These are phyloP conservation scores for Picochlorum sp. DNA, from an alignment of 139 green algal genomes.

Conservation along the genomic window DNA sequence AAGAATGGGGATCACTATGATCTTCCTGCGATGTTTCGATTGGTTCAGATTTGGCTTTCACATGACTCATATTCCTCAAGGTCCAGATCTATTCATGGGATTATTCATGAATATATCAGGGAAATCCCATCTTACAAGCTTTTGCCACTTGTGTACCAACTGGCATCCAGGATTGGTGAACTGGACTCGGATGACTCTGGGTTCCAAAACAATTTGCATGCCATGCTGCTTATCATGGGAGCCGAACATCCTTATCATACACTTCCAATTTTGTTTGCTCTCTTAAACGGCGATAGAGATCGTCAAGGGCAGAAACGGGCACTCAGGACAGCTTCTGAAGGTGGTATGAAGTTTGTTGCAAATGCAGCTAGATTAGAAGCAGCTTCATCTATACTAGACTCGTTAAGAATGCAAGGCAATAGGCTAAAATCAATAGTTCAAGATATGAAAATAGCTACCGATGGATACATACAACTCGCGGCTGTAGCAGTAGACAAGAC, in stretches of 20 bases:
- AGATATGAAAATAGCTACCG: constrained; percentile 44
- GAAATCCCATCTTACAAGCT: constrained; percentile 77
- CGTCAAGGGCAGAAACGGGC: constrained; percentile 1
- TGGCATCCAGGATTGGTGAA: constrained; percentile 1
- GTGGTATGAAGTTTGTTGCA: neutral
- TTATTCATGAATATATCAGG: constrained; percentile 8
- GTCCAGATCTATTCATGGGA: constrained; percentile 20
- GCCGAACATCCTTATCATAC: constrained; percentile 77
- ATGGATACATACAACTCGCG: constrained; percentile 69
- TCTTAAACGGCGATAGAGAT: constrained; percentile 51
- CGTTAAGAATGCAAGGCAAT: neutral
- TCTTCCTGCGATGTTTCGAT: constrained; percentile 45
- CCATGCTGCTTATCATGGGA: constrained; percentile 47
- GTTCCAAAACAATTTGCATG: constrained; percentile 27
- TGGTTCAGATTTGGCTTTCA: constrained; percentile 66
- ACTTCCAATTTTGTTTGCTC: constrained; percentile 57
- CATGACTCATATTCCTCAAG: constrained; percentile 7
- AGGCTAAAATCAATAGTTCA: neutral
- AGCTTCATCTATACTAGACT: constrained; percentile 14
- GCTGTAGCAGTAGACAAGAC: constrained; percentile 11
- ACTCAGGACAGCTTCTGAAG: neutral
- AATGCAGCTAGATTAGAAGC: constrained; percentile 25
- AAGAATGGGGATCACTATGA: constrained; percentile 44
- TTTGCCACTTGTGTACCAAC: constrained; percentile 84
- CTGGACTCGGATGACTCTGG: neutral